Evolutionary conservation across 306 rosid species (phyloP), one percentile per base, ranked within the genome.

Genomic region (Sindora glabra): DNA sequence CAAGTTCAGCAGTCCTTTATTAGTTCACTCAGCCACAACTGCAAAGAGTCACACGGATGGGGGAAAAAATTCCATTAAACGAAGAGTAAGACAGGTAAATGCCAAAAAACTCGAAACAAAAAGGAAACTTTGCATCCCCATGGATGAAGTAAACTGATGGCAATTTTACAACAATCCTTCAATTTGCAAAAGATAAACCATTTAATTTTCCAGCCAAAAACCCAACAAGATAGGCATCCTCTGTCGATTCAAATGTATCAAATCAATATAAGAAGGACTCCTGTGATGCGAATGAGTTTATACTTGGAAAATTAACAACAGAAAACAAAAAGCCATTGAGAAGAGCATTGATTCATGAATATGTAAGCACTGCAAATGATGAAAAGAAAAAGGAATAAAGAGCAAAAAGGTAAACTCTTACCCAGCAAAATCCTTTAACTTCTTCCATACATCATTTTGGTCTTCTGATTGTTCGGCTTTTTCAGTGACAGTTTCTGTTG

Each of bases 361-460:
- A 56, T 22, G 29, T 22, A 30, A 23, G 42, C 41, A 34, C 34
- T 62, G 53, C 45, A n/a, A n/a, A n/a, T n/a, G 36, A 45, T 44
- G 48, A 24, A 46, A 44, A n/a, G 40, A 1, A 56, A 13, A 26
- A 24, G 23, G 23, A 11, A 29, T 30, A 44, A 34, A 32, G 26
- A 46, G 62, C 42, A 59, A 10, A 48, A 15, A 73, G 67, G 64
- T 76, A 67, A 29, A 42, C 48, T 9, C 37, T 64, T 92, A 92
- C 94, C 96, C 95, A 5, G 95, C 95, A 30, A 82, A 45, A 64
- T 77, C 90, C 79, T 80, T 84, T 61, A 92, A 52, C 64, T 74
- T 69, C 67, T 74, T 75, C 96, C 88, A 88, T 42, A 75, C 12
- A 69, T 86, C 95, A 33, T 72, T 68, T 42, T 80, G 70, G 42